Base-by-base conservation (phyloP, 176 grass and related monocot genomes). In the Tuctoria greenei region DNA sequence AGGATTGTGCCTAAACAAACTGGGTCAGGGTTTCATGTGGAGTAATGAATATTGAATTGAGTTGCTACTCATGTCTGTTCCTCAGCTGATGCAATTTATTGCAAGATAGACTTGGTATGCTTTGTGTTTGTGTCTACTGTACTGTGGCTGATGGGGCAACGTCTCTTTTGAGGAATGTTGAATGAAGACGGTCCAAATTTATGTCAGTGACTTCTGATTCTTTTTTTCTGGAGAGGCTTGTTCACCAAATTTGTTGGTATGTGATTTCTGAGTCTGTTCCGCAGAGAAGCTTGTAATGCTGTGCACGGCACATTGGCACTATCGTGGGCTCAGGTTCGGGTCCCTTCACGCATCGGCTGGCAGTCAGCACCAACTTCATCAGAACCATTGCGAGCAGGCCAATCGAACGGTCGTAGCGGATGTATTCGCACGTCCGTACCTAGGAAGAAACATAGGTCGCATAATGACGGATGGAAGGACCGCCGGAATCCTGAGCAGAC, bases 81-180 rank as follows among this genome's bases (percentile, higher is more conserved):
- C 7, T 51, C 13, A 31, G 39, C 47, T 51, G 41, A 46, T 76
- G 77, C 18, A 10, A 57, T 66, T 80, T 80, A 42, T 88, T 34
- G 49, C 71, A 64, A 80, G 56, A 75, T 80, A 65, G 71, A 80
- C 76, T 84, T 66, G 13, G 17, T 71, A 79, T 79, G 75, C 68
- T 56, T 28, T 80, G 47, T 51, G 28, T 49, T 56, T 75, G 34
- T 65, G 18, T 87, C 50, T 40, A 18, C 8, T 74, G 70, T 57
- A 69, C 46, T 88, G 20, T 34, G 54, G 16, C 45, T 40, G 43
- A 24, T 35, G n/a, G 61, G 67, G 28, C 45, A 47, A 26, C 41
- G 27, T 73, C 83, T 55, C n/a, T 83, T 83, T 7, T 88, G 25
- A 74, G 62, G 54, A 76, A 71, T 71, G 71, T 75, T 72, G 73